phyloP scores from a whole-genome alignment of 176 grass and related monocot species.

The Rhynchospora pubera region DNA sequence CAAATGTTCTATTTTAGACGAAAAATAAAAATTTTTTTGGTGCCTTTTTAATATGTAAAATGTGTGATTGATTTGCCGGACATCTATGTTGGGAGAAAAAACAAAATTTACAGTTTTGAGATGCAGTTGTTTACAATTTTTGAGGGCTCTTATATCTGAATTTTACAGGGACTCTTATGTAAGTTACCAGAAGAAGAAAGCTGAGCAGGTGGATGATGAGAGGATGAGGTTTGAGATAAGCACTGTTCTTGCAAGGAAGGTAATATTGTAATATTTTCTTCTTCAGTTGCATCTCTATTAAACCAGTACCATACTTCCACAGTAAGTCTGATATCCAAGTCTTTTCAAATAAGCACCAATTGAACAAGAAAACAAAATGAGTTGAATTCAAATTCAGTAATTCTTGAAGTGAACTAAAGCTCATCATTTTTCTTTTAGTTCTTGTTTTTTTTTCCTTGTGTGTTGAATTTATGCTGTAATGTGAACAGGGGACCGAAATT shows the following conservation, averaged over 20 bases:
- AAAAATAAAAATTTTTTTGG: neutral
- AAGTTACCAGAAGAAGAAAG: constrained; percentile 73
- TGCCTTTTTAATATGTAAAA: neutral
- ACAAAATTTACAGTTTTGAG: neutral
- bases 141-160: neutral
- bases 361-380: neutral
- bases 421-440: neutral
- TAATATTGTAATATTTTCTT: constrained; percentile 20
- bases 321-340: neutral
- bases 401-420: neutral
- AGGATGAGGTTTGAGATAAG: constrained; percentile 85
- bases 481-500: constrained; percentile 57
- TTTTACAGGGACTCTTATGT: constrained; percentile 56
- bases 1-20: neutral
- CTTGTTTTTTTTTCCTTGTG: neutral
- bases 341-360: neutral
- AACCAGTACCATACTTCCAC: neutral
- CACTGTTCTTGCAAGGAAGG: constrained; percentile 86
- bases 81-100: neutral
- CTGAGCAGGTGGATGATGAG: constrained; percentile 50
- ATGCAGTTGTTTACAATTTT: neutral
- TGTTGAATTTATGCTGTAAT: constrained; percentile 6
- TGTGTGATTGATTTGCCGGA: neutral
- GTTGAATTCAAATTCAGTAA: neutral
- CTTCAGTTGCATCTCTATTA: neutral